Base-by-base conservation (phyloP, 2,329 filamentous ascomycete genomes). In the Aspergillus sp. region DNA sequence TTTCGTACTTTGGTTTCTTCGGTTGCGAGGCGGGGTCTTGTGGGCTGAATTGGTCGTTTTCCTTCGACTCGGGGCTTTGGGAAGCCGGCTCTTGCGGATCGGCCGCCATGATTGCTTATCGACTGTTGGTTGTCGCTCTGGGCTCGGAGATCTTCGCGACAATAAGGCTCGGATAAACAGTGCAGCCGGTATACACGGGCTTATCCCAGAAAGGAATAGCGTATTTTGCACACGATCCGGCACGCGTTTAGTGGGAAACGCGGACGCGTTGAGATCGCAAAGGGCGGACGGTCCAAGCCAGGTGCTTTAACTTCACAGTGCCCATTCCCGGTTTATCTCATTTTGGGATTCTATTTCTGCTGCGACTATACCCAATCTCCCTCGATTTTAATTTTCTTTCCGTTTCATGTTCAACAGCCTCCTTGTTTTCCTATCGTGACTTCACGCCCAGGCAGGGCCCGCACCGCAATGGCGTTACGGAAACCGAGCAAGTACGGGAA, bases 401-500 rank as follows among this genome's bases (percentile, higher is more conserved):
- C 34, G 30, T 45, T 51, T 40, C 35, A 55, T 58, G 50, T 42
- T 47, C 33, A 32, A 39, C 28, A 32, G 30, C 33, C 29, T 19
- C 29, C 34, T 35, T 36, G 17, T 24, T 32, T 33, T 43, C 34
- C 35, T 26, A 40, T 36, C 35, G 37, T 39, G 44, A 47, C 39
- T 39, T 39, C 37, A 45, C 48, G 41, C 38, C 44, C 39, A 36
- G 29, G 42, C 25, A 46, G 51, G 48, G 44, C 37, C 41, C 43
- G 40, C 39, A 40, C 41, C 51, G 48, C 44, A 47, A 70, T 70
- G 67, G 63, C 67, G 54, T 53, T 61, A 39, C 57, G 65, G 48
- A 64, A 66, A 49, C 64, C 66, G 38, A 84, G 81, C 57, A 62
- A 68, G 59, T 82, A 85, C 71, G 82, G 82, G 51, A 67, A 64